These are phyloP conservation scores for Picea mariana DNA, from an alignment of 83 land plant genomes.

Conservation along the genomic window DNA sequence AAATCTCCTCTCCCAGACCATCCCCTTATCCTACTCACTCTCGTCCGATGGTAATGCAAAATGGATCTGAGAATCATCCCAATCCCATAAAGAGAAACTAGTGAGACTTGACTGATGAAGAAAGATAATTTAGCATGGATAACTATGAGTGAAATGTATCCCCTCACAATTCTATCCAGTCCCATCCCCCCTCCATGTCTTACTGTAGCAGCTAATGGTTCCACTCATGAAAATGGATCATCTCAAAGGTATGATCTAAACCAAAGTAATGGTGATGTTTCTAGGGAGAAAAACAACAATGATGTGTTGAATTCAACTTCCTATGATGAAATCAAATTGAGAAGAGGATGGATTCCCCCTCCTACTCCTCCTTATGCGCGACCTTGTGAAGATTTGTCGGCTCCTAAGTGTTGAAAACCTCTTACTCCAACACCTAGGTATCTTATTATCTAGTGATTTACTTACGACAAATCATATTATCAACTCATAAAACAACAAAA, in stretches of 20 bases:
- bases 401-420: not conserved
- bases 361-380: slow-evolving; percentile 18
- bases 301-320: not conserved
- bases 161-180: slow-evolving; percentile 10
- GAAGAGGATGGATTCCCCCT: slow-evolving; percentile 11
- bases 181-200: not conserved
- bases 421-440: too few species aligned
- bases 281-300: not conserved
- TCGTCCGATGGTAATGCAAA: too few species aligned
- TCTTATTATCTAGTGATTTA: too few species aligned
- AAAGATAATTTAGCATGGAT: slow-evolving; percentile 27
- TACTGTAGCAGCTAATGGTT: not conserved
- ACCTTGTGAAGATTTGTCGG: not conserved
- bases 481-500: too few species aligned
- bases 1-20: not conserved
- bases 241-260: not conserved
- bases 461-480: too few species aligned
- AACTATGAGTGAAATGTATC: slow-evolving; percentile 22
- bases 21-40: too few species aligned
- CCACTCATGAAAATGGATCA: slow-evolving; percentile 1
- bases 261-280: not conserved
- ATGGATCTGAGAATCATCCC: not conserved
- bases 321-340: not conserved
- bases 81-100: not conserved
- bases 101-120: not conserved